Conservation (phyloP, 768 basidiomycete species). For the Russula vinacea region DNA sequence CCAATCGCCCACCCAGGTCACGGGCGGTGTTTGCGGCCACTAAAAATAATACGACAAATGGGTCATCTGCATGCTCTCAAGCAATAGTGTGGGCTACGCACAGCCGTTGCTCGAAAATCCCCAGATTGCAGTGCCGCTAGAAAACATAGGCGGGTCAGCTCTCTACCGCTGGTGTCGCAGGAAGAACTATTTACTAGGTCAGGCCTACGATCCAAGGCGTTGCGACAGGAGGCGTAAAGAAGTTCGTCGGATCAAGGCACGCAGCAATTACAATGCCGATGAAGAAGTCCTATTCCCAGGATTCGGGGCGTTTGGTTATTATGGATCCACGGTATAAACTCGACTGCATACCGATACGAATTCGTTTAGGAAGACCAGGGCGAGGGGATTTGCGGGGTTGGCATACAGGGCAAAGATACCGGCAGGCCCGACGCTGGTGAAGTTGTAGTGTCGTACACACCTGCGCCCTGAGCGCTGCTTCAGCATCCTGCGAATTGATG, state of each 20-base stretch:
- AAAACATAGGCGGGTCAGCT: neutral
- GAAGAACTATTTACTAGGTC: constrained; percentile 29
- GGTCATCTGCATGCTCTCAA: neutral
- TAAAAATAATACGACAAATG: constrained; percentile 18
- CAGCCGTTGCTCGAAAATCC: constrained; percentile 32
- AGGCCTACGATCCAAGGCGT: constrained; percentile 33
- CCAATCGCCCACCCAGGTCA: constrained; percentile 35
- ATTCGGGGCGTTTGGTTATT: neutral
- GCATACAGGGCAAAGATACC: constrained; percentile 43
- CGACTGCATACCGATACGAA: constrained; percentile 37
- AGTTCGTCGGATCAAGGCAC: constrained; percentile 34
- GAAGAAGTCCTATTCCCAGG: constrained; percentile 30
- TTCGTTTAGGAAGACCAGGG: constrained; percentile 41
- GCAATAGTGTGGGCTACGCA: constrained; percentile 22
- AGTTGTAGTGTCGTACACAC: constrained; percentile 37
- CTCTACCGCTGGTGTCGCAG: neutral
- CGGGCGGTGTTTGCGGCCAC: constrained; percentile 35
- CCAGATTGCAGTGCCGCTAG: constrained; percentile 33
- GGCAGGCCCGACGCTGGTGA: constrained; percentile 38
- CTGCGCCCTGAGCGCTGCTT: constrained; percentile 35
- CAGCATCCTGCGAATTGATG: constrained; percentile 27
- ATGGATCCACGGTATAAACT: neutral
- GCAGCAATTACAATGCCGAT: constrained; percentile 33
- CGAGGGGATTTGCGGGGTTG: constrained; percentile 36
- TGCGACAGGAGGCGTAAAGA: constrained; percentile 32